phyloP scores from a whole-genome alignment of 2,329 filamentous ascomycete species.

The Penicillium occitanis region DNA sequence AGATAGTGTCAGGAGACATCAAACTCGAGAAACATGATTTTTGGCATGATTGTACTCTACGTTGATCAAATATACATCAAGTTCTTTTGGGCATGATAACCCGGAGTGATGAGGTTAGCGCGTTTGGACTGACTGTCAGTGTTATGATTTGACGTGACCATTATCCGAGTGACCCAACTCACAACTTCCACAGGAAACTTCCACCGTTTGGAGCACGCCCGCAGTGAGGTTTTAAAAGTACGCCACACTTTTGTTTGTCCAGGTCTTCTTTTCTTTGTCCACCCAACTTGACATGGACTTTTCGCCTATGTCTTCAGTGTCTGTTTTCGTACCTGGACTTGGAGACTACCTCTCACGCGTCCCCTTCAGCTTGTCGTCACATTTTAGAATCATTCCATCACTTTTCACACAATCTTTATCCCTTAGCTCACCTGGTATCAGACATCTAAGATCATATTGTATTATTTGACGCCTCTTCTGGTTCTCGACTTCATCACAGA shows the following conservation, averaged over 20 bases:
- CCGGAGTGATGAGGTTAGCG: background rate
- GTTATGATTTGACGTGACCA: background rate
- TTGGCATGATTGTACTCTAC: conserved; percentile 1
- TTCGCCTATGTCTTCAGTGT: background rate
- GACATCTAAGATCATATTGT: background rate
- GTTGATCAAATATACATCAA: background rate
- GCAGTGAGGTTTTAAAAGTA: background rate
- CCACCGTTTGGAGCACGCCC: background rate
- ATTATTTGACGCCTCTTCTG: background rate
- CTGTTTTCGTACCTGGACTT: background rate
- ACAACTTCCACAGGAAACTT: background rate
- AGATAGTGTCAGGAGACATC: conserved; percentile 40
- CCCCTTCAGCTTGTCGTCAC: background rate
- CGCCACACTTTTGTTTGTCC: background rate
- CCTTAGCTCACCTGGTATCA: background rate
- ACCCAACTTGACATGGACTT: background rate
- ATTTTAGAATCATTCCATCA: background rate
- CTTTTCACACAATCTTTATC: background rate
- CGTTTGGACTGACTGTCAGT: too few relatives aligned
- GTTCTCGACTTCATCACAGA: conserved; percentile 9
- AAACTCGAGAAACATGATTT: conserved; percentile 18
- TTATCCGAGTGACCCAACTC: background rate
- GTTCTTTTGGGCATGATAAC: background rate
- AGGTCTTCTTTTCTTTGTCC: background rate
- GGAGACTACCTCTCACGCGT: background rate